These are phyloP conservation scores for Dendrostoma leiphaemia DNA, from an alignment of 2,329 filamentous ascomycete species.

Conservation along the genomic window DNA sequence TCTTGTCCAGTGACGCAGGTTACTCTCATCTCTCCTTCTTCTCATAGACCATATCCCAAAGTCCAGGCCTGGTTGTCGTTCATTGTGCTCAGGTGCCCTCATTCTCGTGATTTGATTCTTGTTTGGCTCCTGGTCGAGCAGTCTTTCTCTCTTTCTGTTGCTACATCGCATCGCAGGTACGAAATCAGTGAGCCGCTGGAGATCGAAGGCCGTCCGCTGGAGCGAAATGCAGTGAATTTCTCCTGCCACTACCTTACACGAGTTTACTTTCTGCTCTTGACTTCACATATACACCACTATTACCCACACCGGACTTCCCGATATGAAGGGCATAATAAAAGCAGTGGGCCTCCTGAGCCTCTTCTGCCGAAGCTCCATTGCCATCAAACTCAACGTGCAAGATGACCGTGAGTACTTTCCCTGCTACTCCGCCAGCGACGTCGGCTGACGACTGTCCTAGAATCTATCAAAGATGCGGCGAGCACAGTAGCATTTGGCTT, in stretches of 20 bases:
- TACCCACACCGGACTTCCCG: not conserved
- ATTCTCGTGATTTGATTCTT: slow-evolving; percentile 10
- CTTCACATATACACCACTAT: not conserved
- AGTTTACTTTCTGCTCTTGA: too few species aligned
- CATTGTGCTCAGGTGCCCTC: slow-evolving; percentile 1
- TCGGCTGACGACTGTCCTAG: slow-evolving; percentile 38
- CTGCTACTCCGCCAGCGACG: not conserved
- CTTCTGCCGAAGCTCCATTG: slow-evolving; percentile 18
- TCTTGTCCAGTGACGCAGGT: slow-evolving; percentile 13
- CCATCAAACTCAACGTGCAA: slow-evolving; percentile 22
- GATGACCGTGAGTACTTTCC: slow-evolving; percentile 22
- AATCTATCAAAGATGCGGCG: slow-evolving; percentile 49
- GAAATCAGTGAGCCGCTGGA: too few species aligned
- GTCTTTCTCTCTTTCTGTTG: slow-evolving; percentile 19
- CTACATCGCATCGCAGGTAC: too few species aligned
- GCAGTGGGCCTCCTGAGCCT: slow-evolving; percentile 19
- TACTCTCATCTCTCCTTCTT: slow-evolving; percentile 19
- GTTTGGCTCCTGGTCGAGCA: slow-evolving; percentile 30
- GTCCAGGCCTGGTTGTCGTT: slow-evolving; percentile 1
- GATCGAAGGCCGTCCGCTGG: not conserved
- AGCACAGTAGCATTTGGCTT: slow-evolving; percentile 45
- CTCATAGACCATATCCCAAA: slow-evolving; percentile 9
- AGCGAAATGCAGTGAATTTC: not conserved
- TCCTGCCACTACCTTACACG: not conserved
- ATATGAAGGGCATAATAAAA: slow-evolving; percentile 22